Base-by-base conservation (phyloP, 345 rosid genomes). In the Acer yangbiense region DNA sequence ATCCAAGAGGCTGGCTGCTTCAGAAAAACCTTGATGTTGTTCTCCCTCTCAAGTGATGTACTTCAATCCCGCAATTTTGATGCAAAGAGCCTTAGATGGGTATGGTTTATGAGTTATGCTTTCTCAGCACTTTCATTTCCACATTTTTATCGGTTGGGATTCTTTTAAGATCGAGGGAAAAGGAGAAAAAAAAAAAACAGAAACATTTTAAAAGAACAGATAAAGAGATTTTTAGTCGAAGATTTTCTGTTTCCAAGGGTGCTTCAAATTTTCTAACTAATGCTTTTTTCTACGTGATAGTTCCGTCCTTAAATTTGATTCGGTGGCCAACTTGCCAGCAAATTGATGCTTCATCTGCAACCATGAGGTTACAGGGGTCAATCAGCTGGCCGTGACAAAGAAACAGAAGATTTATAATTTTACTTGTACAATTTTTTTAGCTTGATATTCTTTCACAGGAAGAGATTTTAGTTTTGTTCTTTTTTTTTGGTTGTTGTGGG, bases 1-100 rank as follows among this genome's bases (percentile, higher is more conserved):
- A 95, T 84, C 98, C 98, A 17, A 85, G 75, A 81, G 91, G 95
- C 16, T 95, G 98, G 98, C 74, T 73, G 78, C 79, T 93, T 66
- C 85, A 81, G 82, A 88, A 85, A 85, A 90, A 90, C 79, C 93
- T 93, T n/a, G 86, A 90, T 62, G 87, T 82, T 78, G 71, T 82
- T 76, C 70, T 88, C 68, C 84, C 93, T 32, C 35, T 91, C 63
- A 48, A 76, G 52, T 86, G 86, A 88, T 76, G 78, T 80, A 72
- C 18, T 74, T 55, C 43, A 18, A 14, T 6, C 39, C 71, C 73
- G 61, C 78, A 63, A 62, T 80, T 83, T 75, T 60, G 80, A 71
- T 82, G 77, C 69, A 16, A 64, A 66, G 71, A 54, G 75, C 71
- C 46, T 65, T 50, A 55, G 41, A 66, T 3, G 46, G 86, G 87